Base-by-base conservation (phyloP, 2,329 filamentous ascomycete species). In the Microcyclospora pomicola region DNA sequence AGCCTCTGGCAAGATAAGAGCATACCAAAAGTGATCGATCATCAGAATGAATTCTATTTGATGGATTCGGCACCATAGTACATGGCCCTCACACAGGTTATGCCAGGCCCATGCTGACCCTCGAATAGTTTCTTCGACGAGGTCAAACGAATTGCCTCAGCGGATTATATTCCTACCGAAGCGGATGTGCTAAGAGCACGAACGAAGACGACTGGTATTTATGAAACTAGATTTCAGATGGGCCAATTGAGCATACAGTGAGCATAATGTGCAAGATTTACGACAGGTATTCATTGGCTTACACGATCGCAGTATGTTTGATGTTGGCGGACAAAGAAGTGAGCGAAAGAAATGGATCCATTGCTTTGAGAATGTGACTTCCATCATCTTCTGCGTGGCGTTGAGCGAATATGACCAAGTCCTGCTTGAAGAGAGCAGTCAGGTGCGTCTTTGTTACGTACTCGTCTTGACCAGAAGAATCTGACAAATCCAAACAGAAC, bases 311-410 rank as follows among this genome's bases (percentile, higher is more conserved):
- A 96, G 88, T 67, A 98, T 98, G 91, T 98, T 98, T 58, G 91
- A 98, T 60, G 91, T 98, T 4, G 91, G 91, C 45, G 91, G 91
- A 15, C 91, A 98, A 64, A 72, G 91, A 58, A 96, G 88, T 61
- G 91, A 98, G 64, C 76, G 91, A 45, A 98, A 98, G 70, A 98
- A 98, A 67, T 98, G 91, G 91, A 98, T 98, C 58, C 91, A 98
- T 65, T 98, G 91, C 67, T 98, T 98, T 61, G 91, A 98, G 62
- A 96, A 96, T 53, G 91, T 98, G 53, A 98, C 91, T 32, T 96
- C 91, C 3, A 98, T 98, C 61, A 98, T 98, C 50, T 98, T 98
- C 64, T 98, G 91, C 57, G 91, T 98, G 44, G 91, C 91, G 12
- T 67, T 98, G 51, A 96, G 87, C 66, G 91, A 98, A 64, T 98